Percentiles rank a stretch among this genome's conserved stretches.
These are phyloP conservation scores for Umbelopsis sp. DNA, from an alignment of 192 early-diverging fungal species.

Conservation along the genomic window DNA sequence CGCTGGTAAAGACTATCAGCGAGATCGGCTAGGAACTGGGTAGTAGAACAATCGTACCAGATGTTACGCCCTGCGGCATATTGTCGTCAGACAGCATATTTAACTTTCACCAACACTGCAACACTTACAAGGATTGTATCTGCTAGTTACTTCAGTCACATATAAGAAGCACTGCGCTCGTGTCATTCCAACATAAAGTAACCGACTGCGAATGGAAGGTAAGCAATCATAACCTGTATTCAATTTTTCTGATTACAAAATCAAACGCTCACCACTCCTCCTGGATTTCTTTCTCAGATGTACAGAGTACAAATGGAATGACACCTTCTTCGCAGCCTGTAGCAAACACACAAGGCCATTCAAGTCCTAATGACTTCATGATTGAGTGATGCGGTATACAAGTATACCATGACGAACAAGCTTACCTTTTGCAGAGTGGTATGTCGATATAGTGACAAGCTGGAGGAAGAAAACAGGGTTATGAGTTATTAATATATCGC, in stretches of 20 bases:
- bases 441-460: conserved; percentile 24
- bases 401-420: neutral
- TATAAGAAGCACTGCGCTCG: conserved; percentile 24
- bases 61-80: neutral
- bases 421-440: conserved; percentile 27
- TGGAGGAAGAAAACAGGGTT: neutral
- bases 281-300: neutral
- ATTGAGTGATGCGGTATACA: neutral
- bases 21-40: neutral
- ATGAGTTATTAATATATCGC: neutral
- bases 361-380: conserved; percentile 17
- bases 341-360: conserved; percentile 36
- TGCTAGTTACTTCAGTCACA: neutral
- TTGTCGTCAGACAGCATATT: neutral
- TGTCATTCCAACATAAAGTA: conserved; percentile 36
- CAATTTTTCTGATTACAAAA: neutral
- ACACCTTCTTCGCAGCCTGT: conserved; percentile 22
- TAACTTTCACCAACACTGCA: neutral
- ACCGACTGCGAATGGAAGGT: neutral
- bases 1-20: neutral
- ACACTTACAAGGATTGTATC: neutral
- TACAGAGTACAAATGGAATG: conserved; percentile 5
- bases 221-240: neutral
- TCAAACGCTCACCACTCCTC: conserved; percentile 27
- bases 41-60: neutral